phyloP scores from a whole-genome alignment of 768 basidiomycete genomes.

The Suillus clintonianus region DNA sequence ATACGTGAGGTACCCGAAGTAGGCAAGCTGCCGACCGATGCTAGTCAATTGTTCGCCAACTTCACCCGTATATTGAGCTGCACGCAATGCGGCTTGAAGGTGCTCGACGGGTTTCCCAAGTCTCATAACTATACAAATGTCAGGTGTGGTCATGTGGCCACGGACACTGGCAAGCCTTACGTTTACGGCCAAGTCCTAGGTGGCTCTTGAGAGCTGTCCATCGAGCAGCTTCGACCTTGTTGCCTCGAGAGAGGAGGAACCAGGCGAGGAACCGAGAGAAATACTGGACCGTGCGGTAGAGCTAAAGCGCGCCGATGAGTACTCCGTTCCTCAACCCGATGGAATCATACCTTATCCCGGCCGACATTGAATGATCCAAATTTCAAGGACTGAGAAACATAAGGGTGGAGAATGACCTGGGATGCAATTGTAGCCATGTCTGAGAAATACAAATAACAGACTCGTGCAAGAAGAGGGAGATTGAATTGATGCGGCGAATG shows the following conservation, averaged over 20 bases:
- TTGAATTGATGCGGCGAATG: not conserved
- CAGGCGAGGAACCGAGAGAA: slow-evolving; percentile 87
- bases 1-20: slow-evolving; percentile 84
- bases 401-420: slow-evolving; percentile 85
- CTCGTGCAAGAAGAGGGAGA: slow-evolving; percentile 14
- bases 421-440: slow-evolving; percentile 50
- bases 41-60: slow-evolving; percentile 74
- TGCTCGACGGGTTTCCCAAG: slow-evolving; percentile 94
- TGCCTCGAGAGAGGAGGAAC: slow-evolving; percentile 69
- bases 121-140: slow-evolving; percentile 67
- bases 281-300: slow-evolving; percentile 90
- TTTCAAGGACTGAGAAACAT: slow-evolving; percentile 72
- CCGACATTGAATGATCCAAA: slow-evolving; percentile 81
- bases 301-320: slow-evolving; percentile 42
- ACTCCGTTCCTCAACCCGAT: not conserved
- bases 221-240: slow-evolving; percentile 68
- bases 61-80: slow-evolving; percentile 54
- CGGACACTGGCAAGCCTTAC: slow-evolving; percentile 47
- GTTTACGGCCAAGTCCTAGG: slow-evolving; percentile 82
- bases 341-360: slow-evolving; percentile 76
- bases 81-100: slow-evolving; percentile 84
- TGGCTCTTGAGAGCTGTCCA: slow-evolving; percentile 87
- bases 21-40: slow-evolving; percentile 81
- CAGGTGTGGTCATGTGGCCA: slow-evolving; percentile 7
- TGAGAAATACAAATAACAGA: slow-evolving; percentile 5